Conservation (phyloP, 225 moss, liverwort and hornwort genomes). For the Takakia lepidozioides region DNA sequence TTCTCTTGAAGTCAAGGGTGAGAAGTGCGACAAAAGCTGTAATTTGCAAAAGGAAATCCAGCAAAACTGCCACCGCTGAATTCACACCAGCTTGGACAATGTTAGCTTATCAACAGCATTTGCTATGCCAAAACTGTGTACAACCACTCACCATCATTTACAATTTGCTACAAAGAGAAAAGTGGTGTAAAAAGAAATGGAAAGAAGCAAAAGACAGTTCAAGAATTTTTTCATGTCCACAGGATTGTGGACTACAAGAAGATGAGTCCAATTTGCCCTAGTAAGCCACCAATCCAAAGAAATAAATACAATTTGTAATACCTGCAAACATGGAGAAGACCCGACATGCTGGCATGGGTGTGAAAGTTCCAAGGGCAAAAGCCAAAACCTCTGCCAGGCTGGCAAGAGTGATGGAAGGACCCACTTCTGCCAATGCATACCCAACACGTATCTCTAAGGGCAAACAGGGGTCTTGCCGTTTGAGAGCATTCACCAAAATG, state of each 20-base stretch:
- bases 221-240: too few species aligned
- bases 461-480: conserved; percentile 57
- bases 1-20: conserved; percentile 74
- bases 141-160: too few species aligned
- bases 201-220: too few species aligned
- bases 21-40: conserved; percentile 92
- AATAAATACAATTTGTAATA: too few species aligned
- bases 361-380: conserved; percentile 82
- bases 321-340: conserved; percentile 99
- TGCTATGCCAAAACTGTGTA: not conserved
- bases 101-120: not conserved
- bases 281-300: too few species aligned
- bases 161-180: too few species aligned
- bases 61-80: conserved; percentile 92
- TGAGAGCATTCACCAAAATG: conserved; percentile 88
- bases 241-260: too few species aligned
- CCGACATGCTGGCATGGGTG: conserved; percentile 97
- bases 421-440: conserved; percentile 78
- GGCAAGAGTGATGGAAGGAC: conserved; percentile 94
- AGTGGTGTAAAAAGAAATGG: too few species aligned
- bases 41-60: conserved; percentile 85
- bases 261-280: too few species aligned
- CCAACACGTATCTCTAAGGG: conserved; percentile 64
- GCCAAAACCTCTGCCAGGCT: conserved; percentile 88
- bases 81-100: too few species aligned